Evolutionary conservation across 805 yeast species (phyloP).

Genomic region (Saccharomycopsis amapae): DNA sequence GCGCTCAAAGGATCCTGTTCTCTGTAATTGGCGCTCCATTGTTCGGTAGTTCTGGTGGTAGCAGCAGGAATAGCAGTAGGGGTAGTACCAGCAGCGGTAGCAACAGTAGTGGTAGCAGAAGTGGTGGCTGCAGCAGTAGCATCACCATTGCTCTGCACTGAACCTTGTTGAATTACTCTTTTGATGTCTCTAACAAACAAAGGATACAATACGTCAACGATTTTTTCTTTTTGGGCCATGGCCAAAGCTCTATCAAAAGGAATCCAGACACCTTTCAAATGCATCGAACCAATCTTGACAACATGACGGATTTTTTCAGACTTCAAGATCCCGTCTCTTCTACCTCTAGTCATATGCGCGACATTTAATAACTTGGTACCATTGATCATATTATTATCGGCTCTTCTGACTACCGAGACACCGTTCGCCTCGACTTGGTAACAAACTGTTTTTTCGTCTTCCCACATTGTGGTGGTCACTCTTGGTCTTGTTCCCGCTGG

Average conservation of each 20-base stretch:
- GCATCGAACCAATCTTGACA: conserved; percentile 71
- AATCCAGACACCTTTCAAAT: conserved; percentile 69
- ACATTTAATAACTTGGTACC: conserved; percentile 65
- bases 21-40: conserved; percentile 24
- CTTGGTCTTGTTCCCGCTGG: conserved; percentile 46
- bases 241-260: conserved; percentile 66
- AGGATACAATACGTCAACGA: conserved; percentile 50
- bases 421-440: conserved; percentile 68
- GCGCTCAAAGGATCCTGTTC: not conserved
- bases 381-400: conserved; percentile 66
- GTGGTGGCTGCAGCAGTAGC: not conserved
- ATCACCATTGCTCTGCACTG: conserved; percentile 2
- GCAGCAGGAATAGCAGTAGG: conserved; percentile 18
- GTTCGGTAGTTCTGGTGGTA: conserved; percentile 21
- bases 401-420: conserved; percentile 59
- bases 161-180: conserved; percentile 16
- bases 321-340: conserved; percentile 64
- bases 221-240: conserved; percentile 62
- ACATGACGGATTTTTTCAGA: conserved; percentile 62
- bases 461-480: conserved; percentile 71
- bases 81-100: not conserved
- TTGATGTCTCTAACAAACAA: conserved; percentile 62
- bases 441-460: conserved; percentile 63
- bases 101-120: not conserved
- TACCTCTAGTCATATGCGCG: conserved; percentile 67